Base-by-base conservation (phyloP, 2,329 filamentous ascomycete genomes). In the Parastagonospora nodorum region DNA sequence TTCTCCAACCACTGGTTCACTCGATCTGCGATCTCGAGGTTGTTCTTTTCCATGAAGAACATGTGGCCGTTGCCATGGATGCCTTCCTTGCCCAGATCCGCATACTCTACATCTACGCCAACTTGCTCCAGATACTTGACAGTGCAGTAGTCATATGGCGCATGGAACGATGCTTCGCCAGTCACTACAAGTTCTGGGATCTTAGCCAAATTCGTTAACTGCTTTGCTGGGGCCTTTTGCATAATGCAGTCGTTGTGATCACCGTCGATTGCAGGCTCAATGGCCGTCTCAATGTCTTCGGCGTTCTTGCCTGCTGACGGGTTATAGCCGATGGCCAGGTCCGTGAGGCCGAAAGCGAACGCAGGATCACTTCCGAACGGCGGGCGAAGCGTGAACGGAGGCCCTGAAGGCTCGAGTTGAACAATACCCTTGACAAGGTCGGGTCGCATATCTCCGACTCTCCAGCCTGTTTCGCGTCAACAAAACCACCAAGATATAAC, bases 91-190 rank as follows among this genome's bases (percentile, higher is more conserved):
- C 81, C 79, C 2, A 73, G 40, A 14, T 71, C 57, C 16, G 58
- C 30, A 50, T 55, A 61, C 31, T 66, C 56, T 0, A 67, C 60
- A 1, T 62, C 30, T 0, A 69, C 60, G 12, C 69, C 67, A 2
- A 56, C 64, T 41, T 86, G 83, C 45, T 67, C 58, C 60, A 86
- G 61, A 61, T 80, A 86, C 10, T 66, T 53, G 2, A 80, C 77
- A 0, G 79, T 83, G 32, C 81, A 83, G 66, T 81, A 79, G 57
- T 87, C 84, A 52, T 80, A 86, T 8, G 72, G 65, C 2, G 73
- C 70, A 64, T 86, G 84, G n/a, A 75, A 78, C 43, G 80, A 81
- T 2, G 83, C 78, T 48, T 84, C 79, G 0, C 73, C 73, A 0
- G 82, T 84, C 24, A 84, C 60, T 12, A 85, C 53, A 1, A 82